Evolutionary conservation across 805 yeast species (phyloP).

Genomic region (Blastobotrys chiropterorum): DNA sequence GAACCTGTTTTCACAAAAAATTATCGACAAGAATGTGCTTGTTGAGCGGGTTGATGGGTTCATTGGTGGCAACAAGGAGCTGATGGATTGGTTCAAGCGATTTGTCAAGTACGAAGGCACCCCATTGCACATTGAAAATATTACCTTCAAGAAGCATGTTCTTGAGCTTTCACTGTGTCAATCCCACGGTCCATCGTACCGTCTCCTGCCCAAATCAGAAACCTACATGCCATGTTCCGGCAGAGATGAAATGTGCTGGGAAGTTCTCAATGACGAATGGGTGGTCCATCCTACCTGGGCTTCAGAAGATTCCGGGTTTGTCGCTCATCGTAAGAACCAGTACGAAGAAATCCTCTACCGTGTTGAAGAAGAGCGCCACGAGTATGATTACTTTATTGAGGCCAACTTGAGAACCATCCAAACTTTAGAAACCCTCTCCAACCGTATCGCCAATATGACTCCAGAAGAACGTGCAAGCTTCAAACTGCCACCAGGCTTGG

Average conservation of each 20-base stretch:
- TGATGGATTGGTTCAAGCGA: slow-evolving; percentile 84
- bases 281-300: slow-evolving; percentile 99
- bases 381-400: slow-evolving; percentile 93
- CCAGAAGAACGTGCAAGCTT: slow-evolving; percentile 81
- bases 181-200: slow-evolving; percentile 91
- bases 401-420: slow-evolving; percentile 92
- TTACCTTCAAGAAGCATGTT: slow-evolving; percentile 81
- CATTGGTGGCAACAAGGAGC: slow-evolving; percentile 71
- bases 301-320: slow-evolving; percentile 96
- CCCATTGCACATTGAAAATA: slow-evolving; percentile 83
- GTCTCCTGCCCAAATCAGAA: slow-evolving; percentile 87
- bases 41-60: slow-evolving; percentile 82
- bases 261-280: slow-evolving; percentile 97
- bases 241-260: slow-evolving; percentile 99
- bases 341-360: slow-evolving; percentile 93
- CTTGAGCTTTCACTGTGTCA: slow-evolving; percentile 85
- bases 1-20: slow-evolving; percentile 83
- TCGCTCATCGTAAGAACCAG: slow-evolving; percentile 97
- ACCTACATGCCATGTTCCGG: slow-evolving; percentile 97
- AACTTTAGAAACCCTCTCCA: slow-evolving; percentile 90
- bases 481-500: slow-evolving; percentile 87
- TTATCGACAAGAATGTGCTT: slow-evolving; percentile 74
- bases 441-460: slow-evolving; percentile 87
- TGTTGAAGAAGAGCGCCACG: slow-evolving; percentile 96
- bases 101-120: slow-evolving; percentile 85